These are phyloP conservation scores for Thraustochytrium striatum DNA, from an alignment of 352 stramenopile species.

Conservation along the genomic window DNA sequence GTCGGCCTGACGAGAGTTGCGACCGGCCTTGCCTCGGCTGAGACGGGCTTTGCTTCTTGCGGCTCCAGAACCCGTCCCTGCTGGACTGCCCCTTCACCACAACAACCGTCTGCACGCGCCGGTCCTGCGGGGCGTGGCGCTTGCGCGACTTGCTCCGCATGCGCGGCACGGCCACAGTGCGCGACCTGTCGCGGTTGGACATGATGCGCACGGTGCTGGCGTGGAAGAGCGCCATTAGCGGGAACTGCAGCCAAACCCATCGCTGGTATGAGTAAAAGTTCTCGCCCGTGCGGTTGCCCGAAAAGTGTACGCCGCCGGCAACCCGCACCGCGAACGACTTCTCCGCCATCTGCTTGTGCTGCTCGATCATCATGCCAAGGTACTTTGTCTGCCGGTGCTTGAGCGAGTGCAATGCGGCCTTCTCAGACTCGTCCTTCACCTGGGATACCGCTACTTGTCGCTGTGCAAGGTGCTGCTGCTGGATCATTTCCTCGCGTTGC, in stretches of 20 bases:
- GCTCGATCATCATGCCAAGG: neutral
- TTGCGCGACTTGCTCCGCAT: neutral
- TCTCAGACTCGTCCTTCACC: neutral
- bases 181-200: neutral
- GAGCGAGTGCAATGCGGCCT: neutral
- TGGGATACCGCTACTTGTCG: neutral
- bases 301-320: neutral
- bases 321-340: neutral
- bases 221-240: conserved; percentile 57
- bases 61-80: conserved; percentile 8
- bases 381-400: conserved; percentile 2
- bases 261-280: conserved; percentile 51
- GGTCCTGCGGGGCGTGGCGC: neutral
- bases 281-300: conserved; percentile 3
- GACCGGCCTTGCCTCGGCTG: too few species aligned
- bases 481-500: conserved; percentile 27
- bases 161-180: neutral
- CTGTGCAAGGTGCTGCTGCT: conserved; percentile 26
- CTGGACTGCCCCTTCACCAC: neutral
- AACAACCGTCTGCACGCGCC: neutral
- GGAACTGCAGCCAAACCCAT: conserved; percentile 67
- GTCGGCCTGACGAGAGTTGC: too few species aligned
- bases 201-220: neutral
- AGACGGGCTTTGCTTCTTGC: conserved; percentile 27
- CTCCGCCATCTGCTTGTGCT: neutral